Percentiles rank a stretch among this genome's conserved stretches.
Evolutionary conservation across 129 eudicot genomes (phyloP).

Genomic region (Lonicera japonica): DNA sequence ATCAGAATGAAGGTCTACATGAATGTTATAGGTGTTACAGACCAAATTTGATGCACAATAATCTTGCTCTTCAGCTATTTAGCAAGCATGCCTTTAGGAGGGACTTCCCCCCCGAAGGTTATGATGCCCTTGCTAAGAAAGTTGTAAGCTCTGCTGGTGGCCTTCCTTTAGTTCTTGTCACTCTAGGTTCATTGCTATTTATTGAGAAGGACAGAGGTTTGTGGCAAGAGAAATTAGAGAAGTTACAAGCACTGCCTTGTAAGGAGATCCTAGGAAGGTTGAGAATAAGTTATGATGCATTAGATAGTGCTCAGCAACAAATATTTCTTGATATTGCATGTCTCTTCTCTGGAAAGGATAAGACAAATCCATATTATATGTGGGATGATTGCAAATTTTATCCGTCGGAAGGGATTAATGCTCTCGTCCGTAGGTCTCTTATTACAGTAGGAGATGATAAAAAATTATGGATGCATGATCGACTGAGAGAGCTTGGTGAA

Average conservation of each 20-base stretch:
- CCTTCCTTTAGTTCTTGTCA: slow-evolving; percentile 14
- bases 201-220: neutral
- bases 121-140: neutral
- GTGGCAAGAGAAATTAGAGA: slow-evolving; percentile 5
- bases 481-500: slow-evolving; percentile 12
- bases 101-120: neutral
- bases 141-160: slow-evolving; percentile 8
- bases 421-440: neutral
- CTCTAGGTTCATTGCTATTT: slow-evolving; percentile 8
- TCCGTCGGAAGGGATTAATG: neutral
- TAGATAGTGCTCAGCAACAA: too few species aligned
- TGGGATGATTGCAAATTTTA: neutral
- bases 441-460: slow-evolving; percentile 7
- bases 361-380: too few species aligned
- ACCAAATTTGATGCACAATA: neutral
- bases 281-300: neutral
- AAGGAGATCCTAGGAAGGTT: neutral
- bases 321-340: too few species aligned
- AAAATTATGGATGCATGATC: slow-evolving; percentile 15
- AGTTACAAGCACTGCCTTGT: slow-evolving; percentile 2
- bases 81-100: neutral
- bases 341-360: too few species aligned
- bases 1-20: neutral
- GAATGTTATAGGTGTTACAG: neutral
- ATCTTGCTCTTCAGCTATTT: neutral